Evolutionary conservation across 192 early-diverging fungal genomes (phyloP), one percentile per base, ranked within the genome.

Genomic region (Powellomyces hirtus): DNA sequence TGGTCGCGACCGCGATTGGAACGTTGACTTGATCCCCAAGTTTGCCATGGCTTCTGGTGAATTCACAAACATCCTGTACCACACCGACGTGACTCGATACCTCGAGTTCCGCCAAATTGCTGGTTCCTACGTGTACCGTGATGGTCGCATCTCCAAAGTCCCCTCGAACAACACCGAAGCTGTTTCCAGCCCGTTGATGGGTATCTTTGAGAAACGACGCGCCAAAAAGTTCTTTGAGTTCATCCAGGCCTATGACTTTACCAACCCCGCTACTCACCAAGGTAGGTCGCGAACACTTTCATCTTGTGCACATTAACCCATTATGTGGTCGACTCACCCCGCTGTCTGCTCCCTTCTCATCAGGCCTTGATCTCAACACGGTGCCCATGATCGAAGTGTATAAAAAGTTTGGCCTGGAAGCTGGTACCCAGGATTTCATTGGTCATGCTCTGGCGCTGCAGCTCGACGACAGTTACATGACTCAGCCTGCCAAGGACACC

Each of bases 21-120:
- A 93, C 80, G 88, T 99, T 56, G 98, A 99, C 78, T 80, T 98
- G 74, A 96, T 99, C 55, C 98, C 98, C 65, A 99, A 99, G 84
- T 99, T 99, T 80, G 92, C 97, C 81, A 98, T 99, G 96, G 94
- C 93, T 30, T 94, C 91, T 58, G 98, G 97, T 55, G 96, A 96
- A 75, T 92, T 99, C 70, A 91, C 98, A 67, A 91, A 90, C 72
- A 95, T 99, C 58, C 87, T 99, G 50, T 91, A 91, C 70, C 94
- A 99, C 81, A 98, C 95, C 38, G 93, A 98, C 69, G 96, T 99
- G 24, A 97, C 96, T 31, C 91, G 94, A 58, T 98, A 99, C 84
- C 84, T 98, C 33, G 95, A 96, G 77, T 98, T 99, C 84, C 93
- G 92, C 75, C 92, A 95, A 70, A 91, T 99, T 62, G 82, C 91